These are phyloP conservation scores for Psilocybe tampanensis DNA, from an alignment of 768 basidiomycete species.

Conservation along the genomic window DNA sequence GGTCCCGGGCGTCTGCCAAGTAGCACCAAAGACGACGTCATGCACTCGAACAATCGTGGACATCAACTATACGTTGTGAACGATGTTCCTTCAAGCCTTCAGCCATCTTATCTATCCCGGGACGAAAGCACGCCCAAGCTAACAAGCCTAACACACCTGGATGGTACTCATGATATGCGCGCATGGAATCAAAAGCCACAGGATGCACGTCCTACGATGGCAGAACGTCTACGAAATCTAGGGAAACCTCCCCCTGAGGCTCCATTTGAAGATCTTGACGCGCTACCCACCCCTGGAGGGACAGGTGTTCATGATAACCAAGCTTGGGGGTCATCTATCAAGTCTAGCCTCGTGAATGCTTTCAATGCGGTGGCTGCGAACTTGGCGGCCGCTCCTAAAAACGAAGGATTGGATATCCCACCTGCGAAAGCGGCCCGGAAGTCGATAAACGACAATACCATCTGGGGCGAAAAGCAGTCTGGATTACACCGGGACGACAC, in stretches of 20 bases:
- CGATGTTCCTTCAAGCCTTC: neutral
- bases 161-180: neutral
- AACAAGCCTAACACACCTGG: neutral
- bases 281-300: slow-evolving; percentile 33
- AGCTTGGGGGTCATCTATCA: slow-evolving; percentile 22
- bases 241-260: slow-evolving; percentile 17
- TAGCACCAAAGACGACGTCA: neutral
- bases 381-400: slow-evolving; percentile 24
- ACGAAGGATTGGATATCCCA: slow-evolving; percentile 28
- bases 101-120: neutral
- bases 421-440: slow-evolving; percentile 20
- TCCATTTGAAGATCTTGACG: slow-evolving; percentile 15
- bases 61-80: slow-evolving; percentile 2
- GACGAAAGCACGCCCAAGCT: neutral
- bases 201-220: slow-evolving; percentile 17
- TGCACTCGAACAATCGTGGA: neutral
- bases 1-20: slow-evolving; percentile 34
- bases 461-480: slow-evolving; percentile 5
- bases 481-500: slow-evolving; percentile 5
- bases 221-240: slow-evolving; percentile 22
- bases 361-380: slow-evolving; percentile 53
- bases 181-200: neutral
- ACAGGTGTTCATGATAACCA: slow-evolving; percentile 10
- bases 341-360: slow-evolving; percentile 40
- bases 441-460: slow-evolving; percentile 7